phyloP scores from a whole-genome alignment of 2,329 filamentous ascomycete genomes.

The Lachnellula suecica region DNA sequence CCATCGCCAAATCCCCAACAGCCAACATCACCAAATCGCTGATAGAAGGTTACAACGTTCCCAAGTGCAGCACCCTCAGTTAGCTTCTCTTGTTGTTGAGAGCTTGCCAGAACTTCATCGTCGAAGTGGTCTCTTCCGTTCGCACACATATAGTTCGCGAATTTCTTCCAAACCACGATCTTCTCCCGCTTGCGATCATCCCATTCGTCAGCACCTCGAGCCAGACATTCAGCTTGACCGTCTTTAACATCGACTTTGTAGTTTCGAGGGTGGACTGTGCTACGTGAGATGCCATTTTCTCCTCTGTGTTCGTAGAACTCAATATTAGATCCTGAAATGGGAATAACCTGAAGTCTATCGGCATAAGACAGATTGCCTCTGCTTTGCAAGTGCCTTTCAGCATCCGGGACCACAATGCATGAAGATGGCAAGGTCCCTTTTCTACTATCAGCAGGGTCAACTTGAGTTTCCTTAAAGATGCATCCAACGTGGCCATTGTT shows the following conservation, averaged over 20 bases:
- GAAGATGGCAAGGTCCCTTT: slow-evolving; percentile 61
- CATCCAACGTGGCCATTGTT: slow-evolving; percentile 81
- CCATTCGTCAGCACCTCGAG: slow-evolving; percentile 61
- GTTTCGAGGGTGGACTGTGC: slow-evolving; percentile 63
- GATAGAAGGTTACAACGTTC: slow-evolving; percentile 76
- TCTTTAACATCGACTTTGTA: slow-evolving; percentile 57
- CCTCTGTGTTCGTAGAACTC: slow-evolving; percentile 75
- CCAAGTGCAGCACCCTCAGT: slow-evolving; percentile 39
- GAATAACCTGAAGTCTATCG: slow-evolving; percentile 61
- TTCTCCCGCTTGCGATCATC: slow-evolving; percentile 66
- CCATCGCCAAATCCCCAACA: slow-evolving; percentile 82
- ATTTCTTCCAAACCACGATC: slow-evolving; percentile 70
- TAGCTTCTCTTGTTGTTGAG: slow-evolving; percentile 3
- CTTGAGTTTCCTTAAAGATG: slow-evolving; percentile 53
- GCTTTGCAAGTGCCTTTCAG: slow-evolving; percentile 68
- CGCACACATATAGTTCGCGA: slow-evolving; percentile 72
- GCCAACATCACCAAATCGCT: slow-evolving; percentile 76
- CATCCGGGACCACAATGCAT: slow-evolving; percentile 69
- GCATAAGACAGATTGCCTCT: slow-evolving; percentile 53
- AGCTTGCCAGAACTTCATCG: slow-evolving; percentile 40
- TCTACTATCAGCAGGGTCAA: slow-evolving; percentile 45
- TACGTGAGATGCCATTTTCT: slow-evolving; percentile 59
- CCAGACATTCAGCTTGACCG: slow-evolving; percentile 59
- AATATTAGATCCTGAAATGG: slow-evolving; percentile 59
- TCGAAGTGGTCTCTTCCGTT: slow-evolving; percentile 69